Evolutionary conservation across 768 basidiomycete species (phyloP), one percentile per base, ranked within the genome.

Genomic region (Lactarius quietus): DNA sequence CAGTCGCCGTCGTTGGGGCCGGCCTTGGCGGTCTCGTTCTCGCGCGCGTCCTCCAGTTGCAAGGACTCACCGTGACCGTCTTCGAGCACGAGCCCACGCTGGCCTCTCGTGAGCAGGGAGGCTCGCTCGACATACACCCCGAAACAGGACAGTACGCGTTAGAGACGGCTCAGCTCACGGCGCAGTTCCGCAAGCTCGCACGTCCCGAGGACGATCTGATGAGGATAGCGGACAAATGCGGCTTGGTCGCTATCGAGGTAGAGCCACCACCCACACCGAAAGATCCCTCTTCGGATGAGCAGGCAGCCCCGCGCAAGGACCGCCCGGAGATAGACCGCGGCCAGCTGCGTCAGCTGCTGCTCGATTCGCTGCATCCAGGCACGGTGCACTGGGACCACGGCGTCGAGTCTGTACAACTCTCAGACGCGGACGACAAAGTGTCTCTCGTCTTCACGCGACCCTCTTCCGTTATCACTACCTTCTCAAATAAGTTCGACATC

Each of bases 21-120:
- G 58, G 58, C 28, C 36, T 66, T 14, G 61, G 87, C 82, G 41
- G 84, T 87, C 56, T 86, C 82, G 10, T 81, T 80, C 59, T 77
- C 76, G 75, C 89, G 86, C 64, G 86, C 78, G 3, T 82, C 79
- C 76, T 95, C 89, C 72, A 93, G 84, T 4, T 78, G 75, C 29
- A 75, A 74, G 64, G 93, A 85, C 67, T 88, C 83, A 10, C 80
- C 79, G 53, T 88, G 83, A 71, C 92, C 85, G 72, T 87, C 81
- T 67, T 83, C 82, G 72, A 88, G 79, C 33, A 84, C 83, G 68
- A 88, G 80, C 33, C 39, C 26, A 74, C 88, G 81, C 77, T 58
- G 10, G 52, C 61, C 20, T 59, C 59, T 56, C 60, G 68, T 15
- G 58, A 38, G 33, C 64, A 62, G 45, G 62, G 61, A 8, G 85